phyloP scores from a whole-genome alignment of 1,139 yeast genomes.

The Suhomyces kunorum region DNA sequence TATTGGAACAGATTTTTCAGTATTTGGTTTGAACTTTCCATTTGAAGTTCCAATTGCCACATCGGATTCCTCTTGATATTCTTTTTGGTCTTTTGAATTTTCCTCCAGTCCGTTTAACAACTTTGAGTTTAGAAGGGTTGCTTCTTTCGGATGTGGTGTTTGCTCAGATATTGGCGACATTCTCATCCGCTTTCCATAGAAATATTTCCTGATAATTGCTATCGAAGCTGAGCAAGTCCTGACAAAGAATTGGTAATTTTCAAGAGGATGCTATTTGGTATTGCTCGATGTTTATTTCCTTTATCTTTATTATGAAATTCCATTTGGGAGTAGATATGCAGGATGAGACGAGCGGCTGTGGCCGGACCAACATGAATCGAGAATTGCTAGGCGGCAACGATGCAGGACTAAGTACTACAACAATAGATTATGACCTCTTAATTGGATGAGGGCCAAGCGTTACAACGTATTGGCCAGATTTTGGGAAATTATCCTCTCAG shows the following conservation, averaged over 20 bases:
- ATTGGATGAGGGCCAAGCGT: too few relatives aligned
- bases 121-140: not conserved
- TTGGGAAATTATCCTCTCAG: too few relatives aligned
- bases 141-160: not conserved
- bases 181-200: not conserved
- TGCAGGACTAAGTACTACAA: not conserved
- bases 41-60: too few relatives aligned
- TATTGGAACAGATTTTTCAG: not conserved
- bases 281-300: not conserved
- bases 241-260: not conserved
- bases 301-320: not conserved
- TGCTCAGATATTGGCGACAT: not conserved
- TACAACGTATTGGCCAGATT: too few relatives aligned
- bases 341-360: conserved; percentile 1
- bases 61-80: too few relatives aligned
- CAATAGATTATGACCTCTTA: not conserved
- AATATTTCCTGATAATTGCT: not conserved
- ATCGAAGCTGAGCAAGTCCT: not conserved
- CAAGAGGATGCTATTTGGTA: not conserved
- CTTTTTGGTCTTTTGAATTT: not conserved
- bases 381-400: not conserved
- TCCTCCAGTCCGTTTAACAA: not conserved
- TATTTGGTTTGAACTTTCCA: not conserved
- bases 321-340: not conserved
- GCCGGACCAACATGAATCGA: not conserved